Evolutionary conservation across 371 early-diverging fungal genomes (phyloP), one percentile per base, ranked within the genome.

Genomic region (Zychaea mexicana): DNA sequence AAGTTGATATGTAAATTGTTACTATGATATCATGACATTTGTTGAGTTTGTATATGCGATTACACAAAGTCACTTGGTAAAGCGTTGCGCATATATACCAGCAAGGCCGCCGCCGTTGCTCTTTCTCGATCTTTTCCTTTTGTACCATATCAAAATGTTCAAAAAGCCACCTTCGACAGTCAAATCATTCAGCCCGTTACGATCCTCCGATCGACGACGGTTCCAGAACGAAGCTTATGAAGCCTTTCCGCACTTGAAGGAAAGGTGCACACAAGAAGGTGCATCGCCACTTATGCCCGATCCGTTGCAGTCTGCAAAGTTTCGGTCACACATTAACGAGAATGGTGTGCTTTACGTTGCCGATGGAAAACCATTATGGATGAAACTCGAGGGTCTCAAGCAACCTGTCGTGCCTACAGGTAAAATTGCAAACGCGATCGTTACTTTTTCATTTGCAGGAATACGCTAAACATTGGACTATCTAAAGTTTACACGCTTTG

Each of bases 401-500:
- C 79, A 46, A 46, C 46, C 46, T 19, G 46, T 79, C 28, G 62
- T 82, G 42, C 79, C 79, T 24, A 79, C 68, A 57, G 85, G 78
- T 72, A 74, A 60, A 31, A 21, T 46, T 36, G n/a, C n/a, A n/a
- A 36, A 36, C 2, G 15, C 8, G 8, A 36, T 12, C 9, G 10
- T 1, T 6, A 27, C 30, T 57, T 21, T 39, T 24, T 57, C 52
- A 32, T 32, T 36, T 19, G 21, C 36, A 22, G 10, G 10, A 27
- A 4, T 0, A 28, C 19, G 32, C 45, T 31, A n/a, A n/a, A 33
- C 38, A 32, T 9, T 28, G 13, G 27, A 15, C 26, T 58, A 38
- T 46, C 6, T 46, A 46, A 17, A 71, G 88, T 91, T 0, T 90
- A 91, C 57, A 89, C 83, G 8, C 71, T 86, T 62, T 90, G 91